phyloP scores from a whole-genome alignment of 2,329 filamentous ascomycete species.

The Mariannaea elegans region DNA sequence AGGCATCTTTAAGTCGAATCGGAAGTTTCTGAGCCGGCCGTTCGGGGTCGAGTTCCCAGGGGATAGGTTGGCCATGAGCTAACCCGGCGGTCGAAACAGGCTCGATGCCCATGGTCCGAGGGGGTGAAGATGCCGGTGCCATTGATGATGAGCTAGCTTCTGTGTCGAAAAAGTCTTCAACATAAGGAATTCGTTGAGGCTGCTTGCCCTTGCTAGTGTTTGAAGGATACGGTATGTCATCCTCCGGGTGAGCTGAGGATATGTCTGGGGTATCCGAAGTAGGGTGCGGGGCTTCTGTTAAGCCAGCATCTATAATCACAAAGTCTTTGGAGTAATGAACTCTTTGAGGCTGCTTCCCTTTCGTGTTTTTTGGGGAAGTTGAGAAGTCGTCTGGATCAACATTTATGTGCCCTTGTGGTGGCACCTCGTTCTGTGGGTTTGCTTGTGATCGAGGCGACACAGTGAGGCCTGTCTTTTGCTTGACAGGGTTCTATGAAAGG shows the following conservation, averaged over 20 bases:
- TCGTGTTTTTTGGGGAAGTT: neutral
- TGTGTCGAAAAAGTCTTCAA: neutral
- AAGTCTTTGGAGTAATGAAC: neutral
- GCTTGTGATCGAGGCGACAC: slow-evolving; percentile 5
- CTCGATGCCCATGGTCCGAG: neutral
- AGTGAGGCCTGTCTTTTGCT: slow-evolving; percentile 1
- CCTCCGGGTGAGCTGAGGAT: neutral
- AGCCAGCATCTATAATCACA: neutral
- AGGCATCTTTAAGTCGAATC: slow-evolving; percentile 17
- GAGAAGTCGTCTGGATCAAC: neutral
- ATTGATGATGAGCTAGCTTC: slow-evolving; percentile 11
- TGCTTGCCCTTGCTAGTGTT: slow-evolving; percentile 9
- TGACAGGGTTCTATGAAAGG: neutral
- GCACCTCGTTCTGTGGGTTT: slow-evolving; percentile 13
- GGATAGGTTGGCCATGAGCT: slow-evolving; percentile 14
- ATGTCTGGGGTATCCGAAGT: neutral
- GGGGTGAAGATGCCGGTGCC: neutral
- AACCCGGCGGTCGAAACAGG: slow-evolving; percentile 8
- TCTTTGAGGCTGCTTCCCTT: neutral
- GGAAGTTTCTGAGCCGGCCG: slow-evolving; percentile 22
- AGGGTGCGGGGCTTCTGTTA: neutral
- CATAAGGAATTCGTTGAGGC: neutral
- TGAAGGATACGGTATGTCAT: neutral
- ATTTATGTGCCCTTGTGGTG: neutral
- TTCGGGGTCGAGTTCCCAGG: slow-evolving; percentile 28